Base-by-base conservation (phyloP, 2,329 filamentous ascomycete genomes). In the Xylaria sp. region DNA sequence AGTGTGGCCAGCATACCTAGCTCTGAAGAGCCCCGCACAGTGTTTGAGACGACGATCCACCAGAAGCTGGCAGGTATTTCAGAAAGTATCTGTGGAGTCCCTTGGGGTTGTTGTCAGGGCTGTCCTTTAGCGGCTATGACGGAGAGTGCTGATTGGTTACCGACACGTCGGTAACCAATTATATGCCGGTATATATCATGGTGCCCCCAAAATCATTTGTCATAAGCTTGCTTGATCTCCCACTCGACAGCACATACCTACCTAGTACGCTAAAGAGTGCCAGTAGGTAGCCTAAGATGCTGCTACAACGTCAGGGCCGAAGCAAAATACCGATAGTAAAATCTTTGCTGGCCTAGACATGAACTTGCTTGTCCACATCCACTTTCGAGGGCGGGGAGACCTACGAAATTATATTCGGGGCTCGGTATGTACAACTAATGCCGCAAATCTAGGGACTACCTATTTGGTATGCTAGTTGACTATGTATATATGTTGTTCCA, bases 111-210 rank as follows among this genome's bases (percentile, higher is more conserved):
- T 28, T 44, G 40, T 23, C 62, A 63, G 57, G 67, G 48, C 9
- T 59, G 20, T 38, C 28, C 53, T 56, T 36, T 69, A 67, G 69
- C 69, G 69, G 60, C 69, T 63, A 71, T 17, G n/a, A 7, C n/a
- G 6, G 15, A 15, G 3, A 17, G 1, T 3, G 44, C 36, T 68
- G 20, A 68, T 71, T 71, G 70, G 60, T 69, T 75, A 67, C 75
- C 75, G 48, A 23, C 53, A 58, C 38, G 71, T 68, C 68, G 75
- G 75, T 75, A 76, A 75, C 75, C 75, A 77, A 76, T 76, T 33
- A 73, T 1, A 51, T 44, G 9, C 20, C 42, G 17, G 15, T 10
- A 28, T 17, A 26, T n/a, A 15, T 57, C 46, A 51, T 56, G 33
- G 38, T 44, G 40, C 36, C 60, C 66, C 65, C 68, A 46, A 60